These are phyloP conservation scores for Davidsoniella virescens DNA, from an alignment of 2,329 filamentous ascomycete species.

Conservation along the genomic window DNA sequence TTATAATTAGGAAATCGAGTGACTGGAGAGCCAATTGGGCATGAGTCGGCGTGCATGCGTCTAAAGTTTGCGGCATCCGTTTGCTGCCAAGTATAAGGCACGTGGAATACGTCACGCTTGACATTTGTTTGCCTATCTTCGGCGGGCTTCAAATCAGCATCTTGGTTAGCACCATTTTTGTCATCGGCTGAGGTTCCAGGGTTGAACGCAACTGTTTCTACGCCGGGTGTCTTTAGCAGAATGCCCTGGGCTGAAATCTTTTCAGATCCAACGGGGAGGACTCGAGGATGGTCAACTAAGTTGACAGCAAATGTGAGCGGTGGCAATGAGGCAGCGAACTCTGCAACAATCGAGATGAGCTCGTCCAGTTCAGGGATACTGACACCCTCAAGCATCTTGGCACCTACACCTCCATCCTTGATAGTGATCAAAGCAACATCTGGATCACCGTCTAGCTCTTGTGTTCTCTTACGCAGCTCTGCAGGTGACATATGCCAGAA, in stretches of 20 bases:
- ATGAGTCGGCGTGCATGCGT: constrained; percentile 33
- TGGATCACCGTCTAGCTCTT: constrained; percentile 24
- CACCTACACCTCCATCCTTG: constrained; percentile 40
- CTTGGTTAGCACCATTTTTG: too few relatives aligned
- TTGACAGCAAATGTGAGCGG: constrained; percentile 81
- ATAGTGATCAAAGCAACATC: constrained; percentile 39
- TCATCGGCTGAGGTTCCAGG: not conserved
- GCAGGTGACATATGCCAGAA: constrained; percentile 61
- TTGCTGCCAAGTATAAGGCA: constrained; percentile 6
- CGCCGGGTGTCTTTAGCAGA: not conserved
- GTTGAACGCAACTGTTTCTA: not conserved
- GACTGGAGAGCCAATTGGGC: constrained; percentile 42
- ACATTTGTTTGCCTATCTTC: not conserved
- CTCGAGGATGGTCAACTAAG: constrained; percentile 55
- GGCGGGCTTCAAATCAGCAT: too few relatives aligned
- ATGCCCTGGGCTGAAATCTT: not conserved
- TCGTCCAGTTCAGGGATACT: constrained; percentile 25
- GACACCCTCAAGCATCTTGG: constrained; percentile 15
- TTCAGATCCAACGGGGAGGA: constrained; percentile 27
- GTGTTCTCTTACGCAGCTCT: constrained; percentile 45
- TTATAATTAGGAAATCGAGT: constrained; percentile 1
- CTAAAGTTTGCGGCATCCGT: constrained; percentile 19
- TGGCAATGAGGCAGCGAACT: constrained; percentile 57
- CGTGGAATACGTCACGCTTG: not conserved
- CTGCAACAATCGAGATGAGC: constrained; percentile 49